These are phyloP conservation scores for Parastagonospora avenae DNA, from an alignment of 2,329 filamentous ascomycete species.

Conservation along the genomic window DNA sequence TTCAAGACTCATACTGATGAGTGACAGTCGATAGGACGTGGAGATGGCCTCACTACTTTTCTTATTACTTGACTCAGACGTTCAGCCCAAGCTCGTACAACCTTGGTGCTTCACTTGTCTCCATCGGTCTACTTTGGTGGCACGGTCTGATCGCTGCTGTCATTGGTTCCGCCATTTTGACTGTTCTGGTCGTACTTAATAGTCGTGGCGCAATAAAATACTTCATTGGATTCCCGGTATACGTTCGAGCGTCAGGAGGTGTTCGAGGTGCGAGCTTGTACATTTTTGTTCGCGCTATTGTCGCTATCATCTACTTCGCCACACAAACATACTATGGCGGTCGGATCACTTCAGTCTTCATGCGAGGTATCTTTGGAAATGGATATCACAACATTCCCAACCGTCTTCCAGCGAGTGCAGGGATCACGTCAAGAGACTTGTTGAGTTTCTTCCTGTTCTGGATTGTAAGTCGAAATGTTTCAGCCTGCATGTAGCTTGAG, in stretches of 20 bases:
- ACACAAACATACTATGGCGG: constrained; percentile 26
- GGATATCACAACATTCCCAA: constrained; percentile 47
- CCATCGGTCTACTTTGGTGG: constrained; percentile 25
- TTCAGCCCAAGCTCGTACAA: constrained; percentile 26
- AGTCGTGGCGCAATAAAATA: constrained; percentile 26
- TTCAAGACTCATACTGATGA: not conserved
- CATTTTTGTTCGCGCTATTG: constrained; percentile 21
- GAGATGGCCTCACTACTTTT: constrained; percentile 28
- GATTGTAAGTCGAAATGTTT: constrained; percentile 11
- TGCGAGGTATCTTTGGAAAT: constrained; percentile 24
- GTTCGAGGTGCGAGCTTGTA: constrained; percentile 24
- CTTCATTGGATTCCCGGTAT: constrained; percentile 24
- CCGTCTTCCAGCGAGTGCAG: constrained; percentile 50
- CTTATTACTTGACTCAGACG: constrained; percentile 24
- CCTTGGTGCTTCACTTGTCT: constrained; percentile 23
- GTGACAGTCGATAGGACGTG: constrained; percentile 18
- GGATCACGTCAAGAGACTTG: constrained; percentile 44
- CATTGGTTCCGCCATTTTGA: constrained; percentile 22
- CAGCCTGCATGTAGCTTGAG: not conserved
- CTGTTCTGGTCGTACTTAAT: constrained; percentile 20
- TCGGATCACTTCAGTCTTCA: constrained; percentile 25
- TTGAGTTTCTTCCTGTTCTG: constrained; percentile 34
- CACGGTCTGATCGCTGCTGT: constrained; percentile 23
- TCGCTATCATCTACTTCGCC: constrained; percentile 26
- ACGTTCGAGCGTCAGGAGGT: constrained; percentile 22